Conservation (phyloP, 768 basidiomycete genomes). For the Tricholoma matsutake region DNA sequence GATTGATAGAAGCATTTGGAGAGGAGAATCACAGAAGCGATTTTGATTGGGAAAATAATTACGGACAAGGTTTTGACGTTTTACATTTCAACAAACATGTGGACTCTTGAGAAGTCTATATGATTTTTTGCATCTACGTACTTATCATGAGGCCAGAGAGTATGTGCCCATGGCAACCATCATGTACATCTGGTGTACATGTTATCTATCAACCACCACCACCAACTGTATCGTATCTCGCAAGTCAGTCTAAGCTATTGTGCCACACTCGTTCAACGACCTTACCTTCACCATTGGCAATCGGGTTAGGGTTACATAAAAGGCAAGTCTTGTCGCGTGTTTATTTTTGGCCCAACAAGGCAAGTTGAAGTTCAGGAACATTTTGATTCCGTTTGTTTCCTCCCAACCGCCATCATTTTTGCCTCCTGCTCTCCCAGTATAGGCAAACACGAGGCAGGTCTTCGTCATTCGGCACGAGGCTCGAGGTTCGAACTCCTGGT, state of each 20-base stretch:
- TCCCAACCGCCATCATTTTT: constrained; percentile 18
- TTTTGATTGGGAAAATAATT: constrained; percentile 67
- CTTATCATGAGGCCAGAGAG: too few relatives aligned
- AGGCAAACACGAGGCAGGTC: constrained; percentile 49
- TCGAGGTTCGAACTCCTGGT: constrained; percentile 28
- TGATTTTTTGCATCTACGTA: too few relatives aligned
- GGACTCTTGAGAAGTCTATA: not conserved
- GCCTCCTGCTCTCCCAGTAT: constrained; percentile 28
- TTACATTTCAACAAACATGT: constrained; percentile 43
- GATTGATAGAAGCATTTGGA: constrained; percentile 63
- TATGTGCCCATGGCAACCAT: too few relatives aligned
- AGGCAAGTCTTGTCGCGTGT: constrained; percentile 10
- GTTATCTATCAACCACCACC: constrained; percentile 7
- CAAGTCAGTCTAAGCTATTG: not conserved
- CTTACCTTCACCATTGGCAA: not conserved
- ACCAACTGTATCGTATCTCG: constrained; percentile 3
- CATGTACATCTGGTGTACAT: not conserved
- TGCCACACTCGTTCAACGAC: constrained; percentile 3
- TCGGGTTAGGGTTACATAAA: constrained; percentile 17
- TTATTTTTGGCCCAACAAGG: constrained; percentile 4
- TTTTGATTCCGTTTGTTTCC: constrained; percentile 10
- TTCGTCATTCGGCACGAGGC: constrained; percentile 46
- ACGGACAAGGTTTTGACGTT: constrained; percentile 70
- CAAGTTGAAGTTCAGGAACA: constrained; percentile 27
- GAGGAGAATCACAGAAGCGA: constrained; percentile 66